A percentile compares a stretch with the other conserved stretches of the same genome.
These are phyloP conservation scores for Xerocomellus amylosporus DNA, from an alignment of 768 basidiomycete species.

Conservation along the genomic window DNA sequence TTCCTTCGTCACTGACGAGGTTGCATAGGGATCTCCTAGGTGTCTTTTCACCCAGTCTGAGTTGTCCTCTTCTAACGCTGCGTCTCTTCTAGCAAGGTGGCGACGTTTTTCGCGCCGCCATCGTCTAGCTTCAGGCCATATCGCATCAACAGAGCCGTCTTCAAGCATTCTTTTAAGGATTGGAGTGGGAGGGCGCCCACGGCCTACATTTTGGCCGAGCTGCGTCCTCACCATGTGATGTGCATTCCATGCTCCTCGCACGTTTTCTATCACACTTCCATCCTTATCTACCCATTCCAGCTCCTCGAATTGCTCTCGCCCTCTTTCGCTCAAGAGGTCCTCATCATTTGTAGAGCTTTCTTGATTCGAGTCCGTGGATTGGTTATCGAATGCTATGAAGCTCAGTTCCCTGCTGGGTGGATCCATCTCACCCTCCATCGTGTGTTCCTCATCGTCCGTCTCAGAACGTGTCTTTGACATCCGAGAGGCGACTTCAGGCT, in stretches of 20 bases:
- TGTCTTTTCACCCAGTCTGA: neutral
- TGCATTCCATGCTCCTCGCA: neutral
- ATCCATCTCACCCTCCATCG: neutral
- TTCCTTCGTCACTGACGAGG: neutral
- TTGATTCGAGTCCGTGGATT: too few relatives aligned
- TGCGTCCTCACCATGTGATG: neutral
- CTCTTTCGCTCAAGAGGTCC: neutral
- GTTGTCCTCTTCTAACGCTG: neutral
- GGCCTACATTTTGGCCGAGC: neutral
- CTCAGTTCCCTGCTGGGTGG: too few relatives aligned
- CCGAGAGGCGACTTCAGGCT: neutral
- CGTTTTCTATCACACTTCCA: neutral
- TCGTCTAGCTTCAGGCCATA: neutral
- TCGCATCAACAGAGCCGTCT: rapidly evolving
- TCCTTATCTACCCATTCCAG: neutral
- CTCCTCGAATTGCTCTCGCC: neutral
- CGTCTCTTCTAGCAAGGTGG: neutral
- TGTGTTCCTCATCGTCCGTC: rapidly evolving
- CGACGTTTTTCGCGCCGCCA: neutral
- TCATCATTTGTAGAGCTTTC: rapidly evolving
- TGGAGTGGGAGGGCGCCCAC: neutral
- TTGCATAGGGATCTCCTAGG: rapidly evolving
- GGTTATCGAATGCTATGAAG: neutral
- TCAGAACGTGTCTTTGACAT: neutral
- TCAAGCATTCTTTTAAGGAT: neutral